Conservation (phyloP, 2,329 filamentous ascomycete genomes). For the Aspergillus pseudoterreus region DNA sequence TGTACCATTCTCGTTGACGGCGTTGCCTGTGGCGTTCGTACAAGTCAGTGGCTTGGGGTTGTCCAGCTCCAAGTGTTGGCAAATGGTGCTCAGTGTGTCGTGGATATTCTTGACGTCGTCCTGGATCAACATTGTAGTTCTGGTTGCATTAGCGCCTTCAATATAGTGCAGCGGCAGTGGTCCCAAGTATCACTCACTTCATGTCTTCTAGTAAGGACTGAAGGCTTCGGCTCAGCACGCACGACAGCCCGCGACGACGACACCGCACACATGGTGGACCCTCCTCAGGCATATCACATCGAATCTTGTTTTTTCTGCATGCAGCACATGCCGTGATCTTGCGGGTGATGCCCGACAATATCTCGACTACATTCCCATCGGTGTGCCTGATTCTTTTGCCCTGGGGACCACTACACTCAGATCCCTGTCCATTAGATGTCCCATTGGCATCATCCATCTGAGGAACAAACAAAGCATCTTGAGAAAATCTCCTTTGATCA, state of each 20-base stretch:
- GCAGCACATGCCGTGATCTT: constrained; percentile 47
- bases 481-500: too few species aligned
- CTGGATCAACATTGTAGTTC: constrained; percentile 32
- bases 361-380: constrained; percentile 10
- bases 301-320: constrained; percentile 50
- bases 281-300: constrained; percentile 47
- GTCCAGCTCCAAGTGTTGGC: constrained; percentile 33
- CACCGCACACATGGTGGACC: constrained; percentile 46
- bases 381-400: not conserved
- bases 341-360: constrained; percentile 31
- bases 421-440: not conserved
- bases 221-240: constrained; percentile 47
- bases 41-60: constrained; percentile 13
- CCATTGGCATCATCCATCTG: too few species aligned
- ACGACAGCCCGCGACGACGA: constrained; percentile 43
- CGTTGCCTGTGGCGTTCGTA: too few species aligned
- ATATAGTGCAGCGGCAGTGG: too few species aligned
- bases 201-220: constrained; percentile 44
- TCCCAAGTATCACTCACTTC: constrained; percentile 22
- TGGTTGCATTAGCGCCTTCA: not conserved
- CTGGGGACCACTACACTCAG: not conserved
- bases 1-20: too few species aligned
- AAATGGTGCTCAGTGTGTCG: constrained; percentile 24
- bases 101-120: constrained; percentile 28
- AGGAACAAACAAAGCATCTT: too few species aligned